A percentile compares a stretch with the other conserved stretches of the same genome.
phyloP scores from a whole-genome alignment of 257 asterid species.

The Thymus quinquecostatus region DNA sequence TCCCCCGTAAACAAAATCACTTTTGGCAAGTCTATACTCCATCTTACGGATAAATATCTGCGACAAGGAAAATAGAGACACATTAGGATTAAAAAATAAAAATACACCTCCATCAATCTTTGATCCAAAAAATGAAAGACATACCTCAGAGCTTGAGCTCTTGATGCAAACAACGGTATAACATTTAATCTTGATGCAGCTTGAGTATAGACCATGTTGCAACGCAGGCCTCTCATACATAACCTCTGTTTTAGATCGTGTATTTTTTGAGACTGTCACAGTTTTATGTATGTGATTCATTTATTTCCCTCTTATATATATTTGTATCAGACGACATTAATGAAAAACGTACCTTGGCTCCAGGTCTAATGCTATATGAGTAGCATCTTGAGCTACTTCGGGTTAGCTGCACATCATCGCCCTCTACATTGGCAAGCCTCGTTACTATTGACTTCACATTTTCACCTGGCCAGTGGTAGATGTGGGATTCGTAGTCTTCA shows the following conservation, averaged over 20 bases:
- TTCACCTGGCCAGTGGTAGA: slow-evolving; percentile 71
- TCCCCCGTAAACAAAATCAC: slow-evolving; percentile 64
- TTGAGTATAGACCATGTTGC: slow-evolving; percentile 60
- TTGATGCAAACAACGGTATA: slow-evolving; percentile 62
- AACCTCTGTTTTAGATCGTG: slow-evolving; percentile 61
- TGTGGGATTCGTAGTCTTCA: slow-evolving; percentile 62
- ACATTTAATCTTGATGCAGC: slow-evolving; percentile 59
- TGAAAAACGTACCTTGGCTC: slow-evolving; percentile 50
- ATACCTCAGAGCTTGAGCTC: slow-evolving; percentile 69
- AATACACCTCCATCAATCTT: neutral
- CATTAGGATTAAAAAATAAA: neutral
- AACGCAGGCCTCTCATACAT: slow-evolving; percentile 76
- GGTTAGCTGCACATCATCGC: slow-evolving; percentile 44
- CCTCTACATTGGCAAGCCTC: slow-evolving; percentile 53
- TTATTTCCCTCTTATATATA: neutral
- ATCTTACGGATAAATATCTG: slow-evolving; percentile 66
- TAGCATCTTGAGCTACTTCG: slow-evolving; percentile 58
- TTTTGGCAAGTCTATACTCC: slow-evolving; percentile 59
- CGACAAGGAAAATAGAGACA: slow-evolving; percentile 8
- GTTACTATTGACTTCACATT: slow-evolving; percentile 47
- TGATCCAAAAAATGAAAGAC: slow-evolving; percentile 4
- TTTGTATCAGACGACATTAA: neutral
- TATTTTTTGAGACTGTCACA: slow-evolving; percentile 47
- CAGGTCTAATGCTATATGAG: slow-evolving; percentile 57
- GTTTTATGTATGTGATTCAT: slow-evolving; percentile 20